Base-by-base conservation (phyloP, 768 basidiomycete species). In the Saitozyma sp. region DNA sequence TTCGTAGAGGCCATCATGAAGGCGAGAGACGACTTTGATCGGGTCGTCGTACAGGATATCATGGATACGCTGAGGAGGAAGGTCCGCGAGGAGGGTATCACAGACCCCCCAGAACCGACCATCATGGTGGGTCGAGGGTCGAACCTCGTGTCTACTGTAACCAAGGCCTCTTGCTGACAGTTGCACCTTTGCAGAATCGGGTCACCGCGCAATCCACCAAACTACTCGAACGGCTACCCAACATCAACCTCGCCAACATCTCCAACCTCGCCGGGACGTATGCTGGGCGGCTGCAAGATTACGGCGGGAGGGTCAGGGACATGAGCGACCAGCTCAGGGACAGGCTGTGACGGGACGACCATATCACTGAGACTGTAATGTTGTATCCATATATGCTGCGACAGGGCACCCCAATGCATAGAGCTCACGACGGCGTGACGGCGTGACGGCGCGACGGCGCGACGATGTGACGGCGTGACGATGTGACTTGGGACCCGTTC, bases 1-100 rank as follows among this genome's bases (percentile, higher is more conserved):
- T 98, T 96, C 72, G 89, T 96, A 39, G 95, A 98, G 77, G 86
- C 88, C 9, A 74, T 99, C 51, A 89, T 98, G 85, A 90, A 88
- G 76, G 87, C 89, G 6, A 84, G 96, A 56, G 89, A 89, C 58
- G 94, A 99, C 79, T 82, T 97, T 58, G 93, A 96, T 79, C 86
- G 92, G n/a, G 86, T 88, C 0, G 86, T 87, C 13, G 90, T 88
- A 16, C 88, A 82, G 69, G 94, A 98, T 62, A 89, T 95, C 40
- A 92, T 96, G 89, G 94, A 95, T 11, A 91, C 90, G 61, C 84
- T 97, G 67, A 90, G 89, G 78, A 85, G 92, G 54, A 97, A 93
- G 79, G 89, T 92, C 8, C 93, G 89, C 78, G 93, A 96, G 38
- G 93, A 97, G 73, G 71, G 69, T 40, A 70, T 79, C 10, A 60